These are phyloP conservation scores for Lactifluus pinguis DNA, from an alignment of 768 basidiomycete genomes.

Conservation along the genomic window DNA sequence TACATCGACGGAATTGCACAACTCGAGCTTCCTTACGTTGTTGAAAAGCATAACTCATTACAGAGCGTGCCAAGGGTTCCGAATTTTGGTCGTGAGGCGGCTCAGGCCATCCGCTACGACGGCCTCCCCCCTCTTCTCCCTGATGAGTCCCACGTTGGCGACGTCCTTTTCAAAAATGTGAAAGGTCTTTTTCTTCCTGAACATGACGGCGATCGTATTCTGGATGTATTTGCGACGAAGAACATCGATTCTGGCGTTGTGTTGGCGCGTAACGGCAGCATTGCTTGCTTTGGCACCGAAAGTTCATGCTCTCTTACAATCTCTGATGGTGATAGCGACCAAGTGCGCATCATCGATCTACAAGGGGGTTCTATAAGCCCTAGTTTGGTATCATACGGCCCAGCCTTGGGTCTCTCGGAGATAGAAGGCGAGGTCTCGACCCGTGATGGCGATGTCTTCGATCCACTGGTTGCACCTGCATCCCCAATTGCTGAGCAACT, in stretches of 20 bases:
- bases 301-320: slow-evolving; percentile 20
- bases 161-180: slow-evolving; percentile 61
- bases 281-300: slow-evolving; percentile 42
- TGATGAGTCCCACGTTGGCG: slow-evolving; percentile 25
- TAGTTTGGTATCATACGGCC: slow-evolving; percentile 55
- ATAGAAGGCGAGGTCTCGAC: slow-evolving; percentile 59
- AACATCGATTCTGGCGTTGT: slow-evolving; percentile 30
- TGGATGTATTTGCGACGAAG: slow-evolving; percentile 27
- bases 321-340: slow-evolving; percentile 19
- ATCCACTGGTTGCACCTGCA: slow-evolving; percentile 30
- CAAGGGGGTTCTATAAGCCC: slow-evolving; percentile 59
- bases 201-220: slow-evolving; percentile 24
- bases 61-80: slow-evolving; percentile 49
- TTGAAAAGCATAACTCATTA: slow-evolving; percentile 43
- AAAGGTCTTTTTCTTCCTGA: slow-evolving; percentile 36
- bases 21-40: slow-evolving; percentile 36
- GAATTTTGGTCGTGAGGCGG: slow-evolving; percentile 49
- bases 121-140: slow-evolving; percentile 57
- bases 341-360: slow-evolving; percentile 39
- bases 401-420: slow-evolving; percentile 58
- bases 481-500: slow-evolving; percentile 31
- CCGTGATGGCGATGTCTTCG: slow-evolving; percentile 38
- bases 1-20: slow-evolving; percentile 86
- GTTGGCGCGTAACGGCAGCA: slow-evolving; percentile 42
- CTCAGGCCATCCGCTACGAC: slow-evolving; percentile 45